Evolutionary conservation across 208 protist genomes (phyloP), one percentile per base, ranked within the genome.

Genomic region (Trypanosoma scelopori): DNA sequence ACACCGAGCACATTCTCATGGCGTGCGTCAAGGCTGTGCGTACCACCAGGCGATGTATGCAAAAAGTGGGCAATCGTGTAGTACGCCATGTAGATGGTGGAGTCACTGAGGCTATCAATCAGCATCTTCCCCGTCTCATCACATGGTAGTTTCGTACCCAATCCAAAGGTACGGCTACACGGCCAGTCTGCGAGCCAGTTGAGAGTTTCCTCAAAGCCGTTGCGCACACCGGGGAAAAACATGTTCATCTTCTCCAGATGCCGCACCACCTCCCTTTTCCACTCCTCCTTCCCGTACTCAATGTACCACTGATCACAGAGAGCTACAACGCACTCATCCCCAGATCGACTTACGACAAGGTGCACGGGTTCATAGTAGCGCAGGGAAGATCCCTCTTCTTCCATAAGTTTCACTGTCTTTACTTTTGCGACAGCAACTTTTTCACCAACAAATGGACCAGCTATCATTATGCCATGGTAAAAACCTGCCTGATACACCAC

Each of bases 81-180:
- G 84, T 98, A 99, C 5, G 99, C 98, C 97, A 99, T 99, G 89
- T 99, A 99, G 80, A 99, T 99, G 27, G 99, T 99, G 18, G 98
- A 99, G 84, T 99, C 99, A 55, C 97, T 99, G 0, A 99, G 91
- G 43, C 98, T 99, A 78, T 99, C 99, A 71, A 99, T 99, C 15
- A 99, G 76, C 81, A 97, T 99, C 63, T 93, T 78, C 62, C 85
- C 71, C 13, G 53, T 66, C 30, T 80, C 76, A 63, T 94, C 88
- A 90, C 97, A 99, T 48, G 99, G 99, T 0, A 99, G 75, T 52
- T 90, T 83, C 45, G 99, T 99, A 50, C 99, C 99, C 5, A 99
- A 89, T 52, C 99, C 99, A 79, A 99, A 99, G 20, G 90, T 97
- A 70, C 99, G 93, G 52, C 98, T 99, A 79, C 99, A 99, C 20